Conservation (phyloP, 2,329 filamentous ascomycete species). For the Aspergillus japonicus region DNA sequence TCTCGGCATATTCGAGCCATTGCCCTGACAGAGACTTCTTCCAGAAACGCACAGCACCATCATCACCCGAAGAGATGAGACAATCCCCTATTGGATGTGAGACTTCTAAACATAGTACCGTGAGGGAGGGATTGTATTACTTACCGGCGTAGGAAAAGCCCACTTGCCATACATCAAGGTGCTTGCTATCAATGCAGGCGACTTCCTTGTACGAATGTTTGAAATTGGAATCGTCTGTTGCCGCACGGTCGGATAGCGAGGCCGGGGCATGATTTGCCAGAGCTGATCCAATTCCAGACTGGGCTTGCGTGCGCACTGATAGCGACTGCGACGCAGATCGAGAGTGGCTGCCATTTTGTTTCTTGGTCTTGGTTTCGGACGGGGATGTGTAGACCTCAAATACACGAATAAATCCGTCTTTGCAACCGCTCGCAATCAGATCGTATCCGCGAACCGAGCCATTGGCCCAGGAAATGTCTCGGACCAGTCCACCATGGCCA, state of each 20-base stretch:
- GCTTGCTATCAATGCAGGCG: constrained; percentile 44
- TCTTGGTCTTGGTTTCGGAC: constrained; percentile 28
- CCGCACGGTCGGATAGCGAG: constrained; percentile 32
- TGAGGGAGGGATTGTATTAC: constrained; percentile 8
- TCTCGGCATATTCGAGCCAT: constrained; percentile 47
- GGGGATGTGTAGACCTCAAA: constrained; percentile 61
- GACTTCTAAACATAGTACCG: neutral
- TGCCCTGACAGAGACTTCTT: constrained; percentile 44
- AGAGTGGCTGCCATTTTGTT: constrained; percentile 26
- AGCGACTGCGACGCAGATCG: constrained; percentile 29
- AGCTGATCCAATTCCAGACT: constrained; percentile 45
- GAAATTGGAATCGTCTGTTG: constrained; percentile 39
- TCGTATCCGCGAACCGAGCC: constrained; percentile 90
- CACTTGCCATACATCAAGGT: constrained; percentile 48
- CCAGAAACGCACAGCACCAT: constrained; percentile 45
- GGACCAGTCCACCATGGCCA: constrained; percentile 72
- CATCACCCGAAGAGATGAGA: constrained; percentile 45
- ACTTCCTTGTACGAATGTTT: constrained; percentile 44
- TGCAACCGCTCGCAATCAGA: constrained; percentile 84
- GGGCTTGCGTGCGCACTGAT: constrained; percentile 33
- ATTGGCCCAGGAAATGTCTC: constrained; percentile 89
- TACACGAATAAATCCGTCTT: constrained; percentile 87
- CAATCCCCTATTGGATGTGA: constrained; percentile 38
- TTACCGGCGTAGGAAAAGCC: constrained; percentile 46
- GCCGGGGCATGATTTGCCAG: constrained; percentile 37